phyloP scores from a whole-genome alignment of 306 rosid species.

The Pterocarpus santalinus region DNA sequence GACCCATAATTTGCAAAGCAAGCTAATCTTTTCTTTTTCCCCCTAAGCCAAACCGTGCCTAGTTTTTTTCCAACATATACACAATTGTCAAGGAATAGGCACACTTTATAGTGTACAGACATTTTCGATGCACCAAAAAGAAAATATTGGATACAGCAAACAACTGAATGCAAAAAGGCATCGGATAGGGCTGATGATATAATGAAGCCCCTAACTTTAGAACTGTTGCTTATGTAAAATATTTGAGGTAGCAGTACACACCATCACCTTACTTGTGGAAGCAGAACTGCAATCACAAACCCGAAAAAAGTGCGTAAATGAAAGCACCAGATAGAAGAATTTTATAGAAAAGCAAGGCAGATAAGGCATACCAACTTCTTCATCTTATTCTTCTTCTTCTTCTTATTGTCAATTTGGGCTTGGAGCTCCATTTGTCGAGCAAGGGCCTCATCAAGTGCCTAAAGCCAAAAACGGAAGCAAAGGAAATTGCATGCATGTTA shows the following conservation, averaged over 20 bases:
- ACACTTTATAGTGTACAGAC: conserved; percentile 49
- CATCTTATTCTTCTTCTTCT: conserved; percentile 75
- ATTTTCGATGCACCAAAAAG: background rate
- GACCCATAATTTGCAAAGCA: background rate
- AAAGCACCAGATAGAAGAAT: conserved; percentile 19
- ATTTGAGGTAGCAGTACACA: conserved; percentile 25
- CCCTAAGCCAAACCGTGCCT: conserved; percentile 2
- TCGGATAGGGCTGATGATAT: conserved; percentile 44
- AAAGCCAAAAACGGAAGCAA: background rate
- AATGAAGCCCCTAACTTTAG: conserved; percentile 48
- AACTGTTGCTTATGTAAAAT: conserved; percentile 13
- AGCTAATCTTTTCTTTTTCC: background rate
- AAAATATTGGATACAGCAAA: conserved; percentile 43
- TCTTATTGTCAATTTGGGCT: conserved; percentile 75
- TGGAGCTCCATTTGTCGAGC: conserved; percentile 64
- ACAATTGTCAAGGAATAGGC: conserved; percentile 47
- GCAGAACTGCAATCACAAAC: conserved; percentile 65
- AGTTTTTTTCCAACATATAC: conserved; percentile 36
- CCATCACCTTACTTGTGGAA: conserved; percentile 53
- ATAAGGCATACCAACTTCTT: conserved; percentile 69
- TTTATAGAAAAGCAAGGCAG: background rate
- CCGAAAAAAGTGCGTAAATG: conserved; percentile 38
- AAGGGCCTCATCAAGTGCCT: conserved; percentile 85
- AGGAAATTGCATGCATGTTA: background rate
- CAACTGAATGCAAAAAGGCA: conserved; percentile 36